phyloP scores from a whole-genome alignment of 1,139 yeast genomes.

The Geotrichum restrictum region DNA sequence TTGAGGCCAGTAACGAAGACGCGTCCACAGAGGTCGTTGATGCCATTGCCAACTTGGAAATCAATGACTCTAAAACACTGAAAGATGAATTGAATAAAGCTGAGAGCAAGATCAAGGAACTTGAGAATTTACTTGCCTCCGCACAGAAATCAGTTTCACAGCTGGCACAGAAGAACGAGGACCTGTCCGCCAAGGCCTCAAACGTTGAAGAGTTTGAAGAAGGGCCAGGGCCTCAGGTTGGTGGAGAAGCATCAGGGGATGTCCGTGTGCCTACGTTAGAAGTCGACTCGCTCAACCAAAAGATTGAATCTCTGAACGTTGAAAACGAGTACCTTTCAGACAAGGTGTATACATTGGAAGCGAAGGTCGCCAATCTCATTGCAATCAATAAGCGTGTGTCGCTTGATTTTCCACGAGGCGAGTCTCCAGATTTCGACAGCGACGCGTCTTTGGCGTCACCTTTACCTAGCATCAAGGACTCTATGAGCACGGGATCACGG shows the following conservation, averaged over 20 bases:
- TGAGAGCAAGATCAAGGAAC: constrained; percentile 15
- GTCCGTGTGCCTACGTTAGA: constrained; percentile 7
- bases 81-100: constrained; percentile 15
- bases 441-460: constrained; percentile 32
- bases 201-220: constrained; percentile 7
- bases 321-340: constrained; percentile 30
- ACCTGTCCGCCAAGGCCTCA: constrained; percentile 10
- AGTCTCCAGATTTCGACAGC: constrained; percentile 17
- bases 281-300: constrained; percentile 16
- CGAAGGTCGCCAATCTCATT: constrained; percentile 39
- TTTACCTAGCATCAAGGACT: constrained; percentile 20
- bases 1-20: neutral
- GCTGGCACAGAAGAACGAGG: constrained; percentile 12
- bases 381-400: constrained; percentile 13
- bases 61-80: constrained; percentile 1
- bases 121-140: constrained; percentile 7
- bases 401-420: constrained; percentile 11
- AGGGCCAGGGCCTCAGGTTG: constrained; percentile 16
- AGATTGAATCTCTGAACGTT: constrained; percentile 28
- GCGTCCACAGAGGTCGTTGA: constrained; percentile 7
- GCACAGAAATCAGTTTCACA: constrained; percentile 9
- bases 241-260: constrained; percentile 14
- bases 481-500: constrained; percentile 13
- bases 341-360: constrained; percentile 40
- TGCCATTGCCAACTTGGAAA: constrained; percentile 3